These are phyloP conservation scores for Geotrichum bryndzae DNA, from an alignment of 1,139 yeast genomes.

Conservation along the genomic window DNA sequence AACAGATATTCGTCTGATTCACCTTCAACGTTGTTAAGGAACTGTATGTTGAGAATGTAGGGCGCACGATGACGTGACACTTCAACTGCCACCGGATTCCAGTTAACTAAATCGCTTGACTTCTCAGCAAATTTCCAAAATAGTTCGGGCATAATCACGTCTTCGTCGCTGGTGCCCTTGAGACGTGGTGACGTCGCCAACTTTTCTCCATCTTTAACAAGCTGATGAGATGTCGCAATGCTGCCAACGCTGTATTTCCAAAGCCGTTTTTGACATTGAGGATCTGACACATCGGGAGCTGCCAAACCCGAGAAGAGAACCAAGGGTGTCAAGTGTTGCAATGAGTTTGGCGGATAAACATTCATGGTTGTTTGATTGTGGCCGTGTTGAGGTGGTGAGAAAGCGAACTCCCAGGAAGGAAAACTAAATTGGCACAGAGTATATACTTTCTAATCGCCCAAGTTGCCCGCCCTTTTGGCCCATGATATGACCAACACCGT, in stretches of 20 bases:
- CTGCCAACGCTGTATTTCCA: conserved; percentile 8
- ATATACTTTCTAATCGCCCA: background rate
- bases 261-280: background rate
- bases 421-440: background rate
- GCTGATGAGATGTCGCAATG: conserved; percentile 21
- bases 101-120: conserved; percentile 7
- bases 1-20: conserved; percentile 13
- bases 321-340: conserved; percentile 28
- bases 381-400: background rate
- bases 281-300: conserved; percentile 10
- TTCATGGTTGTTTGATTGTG: conserved; percentile 19
- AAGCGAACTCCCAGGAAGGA: background rate
- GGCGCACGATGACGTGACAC: conserved; percentile 8
- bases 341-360: conserved; percentile 23
- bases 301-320: conserved; percentile 29
- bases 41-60: conserved; percentile 25
- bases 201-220: conserved; percentile 21
- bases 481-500: background rate
- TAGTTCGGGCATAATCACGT: conserved; percentile 18
- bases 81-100: conserved; percentile 16
- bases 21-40: conserved; percentile 16
- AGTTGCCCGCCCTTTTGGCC: background rate
- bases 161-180: conserved; percentile 6
- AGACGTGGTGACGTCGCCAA: conserved; percentile 19
- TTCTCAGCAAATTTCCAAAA: conserved; percentile 15